These are phyloP conservation scores for Populus hybrid DNA, from an alignment of 441 rosid species.

Conservation along the genomic window DNA sequence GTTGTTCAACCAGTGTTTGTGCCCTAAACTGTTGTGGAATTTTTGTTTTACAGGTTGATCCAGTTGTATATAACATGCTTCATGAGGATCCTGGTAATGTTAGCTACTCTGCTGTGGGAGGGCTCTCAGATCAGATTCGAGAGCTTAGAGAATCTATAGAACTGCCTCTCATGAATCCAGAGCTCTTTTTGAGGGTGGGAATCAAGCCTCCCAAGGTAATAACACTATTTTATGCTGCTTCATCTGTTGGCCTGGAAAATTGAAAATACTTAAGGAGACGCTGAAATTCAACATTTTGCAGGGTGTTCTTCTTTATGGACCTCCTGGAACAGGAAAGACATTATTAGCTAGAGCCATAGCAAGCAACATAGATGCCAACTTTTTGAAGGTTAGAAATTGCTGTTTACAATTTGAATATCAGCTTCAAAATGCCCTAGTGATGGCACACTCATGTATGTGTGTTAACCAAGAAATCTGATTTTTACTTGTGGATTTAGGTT, in stretches of 20 bases:
- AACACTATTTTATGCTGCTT: not conserved
- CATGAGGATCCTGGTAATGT: conserved; percentile 99
- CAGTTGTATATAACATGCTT: conserved; percentile 95
- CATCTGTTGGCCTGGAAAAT: not conserved
- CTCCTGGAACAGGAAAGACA: conserved; percentile 95
- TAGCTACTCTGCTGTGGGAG: conserved; percentile 97
- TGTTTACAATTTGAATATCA: not conserved
- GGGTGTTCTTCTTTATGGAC: conserved; percentile 98
- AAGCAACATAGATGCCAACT: conserved; percentile 81
- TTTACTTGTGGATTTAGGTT: conserved; percentile 40
- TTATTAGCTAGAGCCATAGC: conserved; percentile 88
- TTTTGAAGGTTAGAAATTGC: conserved; percentile 62
- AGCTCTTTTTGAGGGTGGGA: conserved; percentile 92
- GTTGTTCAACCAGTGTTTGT: not conserved
- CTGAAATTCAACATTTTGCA: conserved; percentile 22
- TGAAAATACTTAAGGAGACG: no score
- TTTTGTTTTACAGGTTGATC: conserved; percentile 68
- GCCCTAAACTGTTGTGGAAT: not conserved
- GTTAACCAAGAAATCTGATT: not conserved
- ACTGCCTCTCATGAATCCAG: conserved; percentile 97
- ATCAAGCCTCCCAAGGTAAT: conserved; percentile 96
- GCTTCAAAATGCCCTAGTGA: not conserved
- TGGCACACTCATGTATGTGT: not conserved
- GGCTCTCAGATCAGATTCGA: conserved; percentile 91
- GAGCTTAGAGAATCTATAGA: conserved; percentile 97